These are phyloP conservation scores for Lactuca sativa DNA, from an alignment of 129 eudicot genomes.

Conservation along the genomic window DNA sequence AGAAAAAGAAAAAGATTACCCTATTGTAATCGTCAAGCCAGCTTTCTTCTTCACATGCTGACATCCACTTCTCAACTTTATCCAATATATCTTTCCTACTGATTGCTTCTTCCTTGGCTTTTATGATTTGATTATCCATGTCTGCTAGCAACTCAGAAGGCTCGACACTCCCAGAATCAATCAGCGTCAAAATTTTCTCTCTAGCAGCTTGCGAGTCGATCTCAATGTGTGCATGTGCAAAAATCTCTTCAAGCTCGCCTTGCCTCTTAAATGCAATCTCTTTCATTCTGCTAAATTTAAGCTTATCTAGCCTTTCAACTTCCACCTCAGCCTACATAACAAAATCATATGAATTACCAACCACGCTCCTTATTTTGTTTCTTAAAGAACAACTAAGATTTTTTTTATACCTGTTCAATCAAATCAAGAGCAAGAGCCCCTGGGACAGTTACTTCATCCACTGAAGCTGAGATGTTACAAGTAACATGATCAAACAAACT, in stretches of 20 bases:
- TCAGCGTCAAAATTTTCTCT: constrained; percentile 67
- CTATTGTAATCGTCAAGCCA: constrained; percentile 99
- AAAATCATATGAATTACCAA: not conserved
- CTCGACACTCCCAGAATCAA: constrained; percentile 88
- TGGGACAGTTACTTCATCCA: constrained; percentile 77
- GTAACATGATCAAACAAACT: constrained; percentile 85
- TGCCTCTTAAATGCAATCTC: constrained; percentile 95
- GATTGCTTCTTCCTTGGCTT: constrained; percentile 91
- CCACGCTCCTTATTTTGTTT: not conserved
- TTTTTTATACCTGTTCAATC: constrained; percentile 77
- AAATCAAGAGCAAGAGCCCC: constrained; percentile 93
- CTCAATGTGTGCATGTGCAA: constrained; percentile 83
- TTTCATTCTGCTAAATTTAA: constrained; percentile 95
- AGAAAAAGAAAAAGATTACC: constrained; percentile 41
- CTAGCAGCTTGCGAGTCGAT: constrained; percentile 81
- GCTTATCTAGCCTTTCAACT: constrained; percentile 91
- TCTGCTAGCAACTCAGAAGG: constrained; percentile 87
- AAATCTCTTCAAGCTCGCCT: constrained; percentile 85
- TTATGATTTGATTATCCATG: constrained; percentile 85
- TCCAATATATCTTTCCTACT: constrained; percentile 96
- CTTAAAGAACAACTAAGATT: not conserved
- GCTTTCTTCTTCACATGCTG: constrained; percentile 99
- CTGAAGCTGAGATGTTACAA: constrained; percentile 79
- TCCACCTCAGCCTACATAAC: constrained; percentile 81
- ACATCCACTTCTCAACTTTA: constrained; percentile 99